Evolutionary conservation across 129 eudicot species (phyloP).

Genomic region (Flaveria bidentis): DNA sequence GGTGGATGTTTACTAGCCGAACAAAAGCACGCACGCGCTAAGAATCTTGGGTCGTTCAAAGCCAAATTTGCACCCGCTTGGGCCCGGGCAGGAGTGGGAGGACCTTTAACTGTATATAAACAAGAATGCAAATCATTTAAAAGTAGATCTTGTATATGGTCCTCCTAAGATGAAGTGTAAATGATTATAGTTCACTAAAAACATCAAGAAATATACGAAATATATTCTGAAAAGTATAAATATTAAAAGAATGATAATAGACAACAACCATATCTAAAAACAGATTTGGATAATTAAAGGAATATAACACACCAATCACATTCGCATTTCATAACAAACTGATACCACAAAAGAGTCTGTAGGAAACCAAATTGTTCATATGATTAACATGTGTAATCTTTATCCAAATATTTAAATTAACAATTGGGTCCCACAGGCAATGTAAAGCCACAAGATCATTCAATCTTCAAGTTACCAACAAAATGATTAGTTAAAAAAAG

Average conservation of each 20-base stretch:
- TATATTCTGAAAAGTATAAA: not conserved
- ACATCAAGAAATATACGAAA: not conserved
- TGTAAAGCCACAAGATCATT: slow-evolving; percentile 20
- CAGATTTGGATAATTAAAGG: not conserved
- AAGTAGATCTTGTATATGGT: not conserved
- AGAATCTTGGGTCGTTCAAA: no score
- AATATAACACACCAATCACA: slow-evolving; percentile 31
- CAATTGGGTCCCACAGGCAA: slow-evolving; percentile 9
- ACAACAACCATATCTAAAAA: slow-evolving; percentile 11
- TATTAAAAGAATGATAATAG: slow-evolving; percentile 15
- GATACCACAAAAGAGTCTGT: slow-evolving; percentile 25
- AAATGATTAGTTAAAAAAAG: slow-evolving; percentile 22
- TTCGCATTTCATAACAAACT: slow-evolving; percentile 18
- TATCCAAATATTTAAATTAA: slow-evolving; percentile 22
- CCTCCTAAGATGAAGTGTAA: not conserved
- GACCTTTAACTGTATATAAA: not conserved
- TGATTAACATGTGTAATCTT: slow-evolving; percentile 15
- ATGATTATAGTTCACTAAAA: not conserved
- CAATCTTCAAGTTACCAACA: slow-evolving; percentile 26
- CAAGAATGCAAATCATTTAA: not conserved
- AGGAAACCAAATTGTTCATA: slow-evolving; percentile 27
- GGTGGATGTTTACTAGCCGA: no score
- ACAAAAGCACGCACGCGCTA: no score
- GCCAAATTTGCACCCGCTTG: no score
- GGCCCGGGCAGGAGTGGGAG: no score